phyloP scores from a whole-genome alignment of 2,329 filamentous ascomycete species.

The Alternaria sp. region DNA sequence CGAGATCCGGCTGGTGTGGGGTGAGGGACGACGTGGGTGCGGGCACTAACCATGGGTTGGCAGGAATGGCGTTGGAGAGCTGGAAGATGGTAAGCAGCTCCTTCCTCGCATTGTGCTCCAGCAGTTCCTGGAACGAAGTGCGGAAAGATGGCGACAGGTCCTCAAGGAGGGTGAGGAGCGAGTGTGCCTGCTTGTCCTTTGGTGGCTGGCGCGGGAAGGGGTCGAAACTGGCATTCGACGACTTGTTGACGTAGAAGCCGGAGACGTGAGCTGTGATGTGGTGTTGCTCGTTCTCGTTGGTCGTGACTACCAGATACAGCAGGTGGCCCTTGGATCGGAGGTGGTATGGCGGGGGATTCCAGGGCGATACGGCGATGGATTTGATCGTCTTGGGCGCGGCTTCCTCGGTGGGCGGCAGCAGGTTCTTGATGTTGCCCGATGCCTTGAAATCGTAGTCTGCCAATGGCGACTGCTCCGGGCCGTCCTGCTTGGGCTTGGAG shows the following conservation, averaged over 20 bases:
- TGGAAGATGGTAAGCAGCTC: constrained; percentile 94
- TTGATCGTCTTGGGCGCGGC: constrained; percentile 89
- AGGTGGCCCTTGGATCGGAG: constrained; percentile 91
- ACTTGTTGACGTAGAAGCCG: constrained; percentile 97
- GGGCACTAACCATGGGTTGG: constrained; percentile 89
- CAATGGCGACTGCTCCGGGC: constrained; percentile 52
- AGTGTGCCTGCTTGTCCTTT: constrained; percentile 82
- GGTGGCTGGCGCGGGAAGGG: constrained; percentile 79
- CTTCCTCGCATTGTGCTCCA: constrained; percentile 82
- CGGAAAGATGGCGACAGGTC: constrained; percentile 85
- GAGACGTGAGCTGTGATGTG: constrained; percentile 93
- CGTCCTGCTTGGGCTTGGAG: constrained; percentile 32
- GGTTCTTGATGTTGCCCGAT: constrained; percentile 69
- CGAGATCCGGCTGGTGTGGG: constrained; percentile 80
- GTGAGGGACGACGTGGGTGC: constrained; percentile 68
- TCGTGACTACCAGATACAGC: constrained; percentile 86
- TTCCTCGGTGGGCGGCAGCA: constrained; percentile 71
- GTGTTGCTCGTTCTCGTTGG: constrained; percentile 92
- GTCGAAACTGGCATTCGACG: constrained; percentile 93
- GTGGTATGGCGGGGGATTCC: constrained; percentile 95
- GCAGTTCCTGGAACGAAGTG: constrained; percentile 75
- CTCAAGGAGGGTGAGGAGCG: constrained; percentile 79
- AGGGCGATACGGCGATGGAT: constrained; percentile 83
- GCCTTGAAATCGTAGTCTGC: constrained; percentile 79
- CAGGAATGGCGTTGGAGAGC: constrained; percentile 91